Evolutionary conservation across 352 stramenopile genomes (phyloP).

Genomic region (Phytopythium litorale): DNA sequence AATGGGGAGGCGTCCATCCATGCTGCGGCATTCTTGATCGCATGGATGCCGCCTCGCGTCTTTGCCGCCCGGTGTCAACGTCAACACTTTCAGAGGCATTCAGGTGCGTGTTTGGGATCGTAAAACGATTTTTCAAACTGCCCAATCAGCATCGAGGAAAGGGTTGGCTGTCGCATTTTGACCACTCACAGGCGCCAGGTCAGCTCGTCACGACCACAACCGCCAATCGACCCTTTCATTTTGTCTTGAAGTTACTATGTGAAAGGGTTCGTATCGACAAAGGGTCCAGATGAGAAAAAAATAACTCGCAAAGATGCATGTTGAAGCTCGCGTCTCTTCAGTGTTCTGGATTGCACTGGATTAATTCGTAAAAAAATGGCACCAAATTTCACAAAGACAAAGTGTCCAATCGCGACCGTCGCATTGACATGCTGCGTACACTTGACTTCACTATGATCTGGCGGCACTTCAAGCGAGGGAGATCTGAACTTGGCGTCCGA

Average conservation of each 20-base stretch:
- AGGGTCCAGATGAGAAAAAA: slow-evolving; percentile 1
- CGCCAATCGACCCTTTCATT: neutral
- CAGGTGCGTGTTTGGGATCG: neutral
- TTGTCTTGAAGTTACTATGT: neutral
- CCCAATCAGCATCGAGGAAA: neutral
- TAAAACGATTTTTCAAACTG: neutral
- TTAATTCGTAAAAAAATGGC: slow-evolving; percentile 2
- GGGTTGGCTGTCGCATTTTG: neutral
- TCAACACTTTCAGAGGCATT: neutral
- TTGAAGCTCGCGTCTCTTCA: slow-evolving; percentile 2
- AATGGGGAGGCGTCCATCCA: neutral
- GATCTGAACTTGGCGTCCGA: slow-evolving; percentile 1
- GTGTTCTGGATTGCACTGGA: neutral
- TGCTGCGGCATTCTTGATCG: neutral
- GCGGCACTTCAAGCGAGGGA: neutral
- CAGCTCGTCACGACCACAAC: neutral
- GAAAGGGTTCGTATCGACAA: neutral
- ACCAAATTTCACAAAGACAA: neutral
- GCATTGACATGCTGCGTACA: neutral
- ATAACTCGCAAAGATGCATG: neutral
- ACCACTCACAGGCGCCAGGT: slow-evolving; percentile 2
- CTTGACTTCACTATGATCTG: neutral
- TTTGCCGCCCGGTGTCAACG: slow-evolving; percentile 4
- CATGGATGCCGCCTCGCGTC: neutral
- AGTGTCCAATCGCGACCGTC: neutral